A percentile compares a stretch with the other conserved stretches of the same genome.
Evolutionary conservation across 768 basidiomycete genomes (phyloP).

Genomic region (Clathrus columnatus): DNA sequence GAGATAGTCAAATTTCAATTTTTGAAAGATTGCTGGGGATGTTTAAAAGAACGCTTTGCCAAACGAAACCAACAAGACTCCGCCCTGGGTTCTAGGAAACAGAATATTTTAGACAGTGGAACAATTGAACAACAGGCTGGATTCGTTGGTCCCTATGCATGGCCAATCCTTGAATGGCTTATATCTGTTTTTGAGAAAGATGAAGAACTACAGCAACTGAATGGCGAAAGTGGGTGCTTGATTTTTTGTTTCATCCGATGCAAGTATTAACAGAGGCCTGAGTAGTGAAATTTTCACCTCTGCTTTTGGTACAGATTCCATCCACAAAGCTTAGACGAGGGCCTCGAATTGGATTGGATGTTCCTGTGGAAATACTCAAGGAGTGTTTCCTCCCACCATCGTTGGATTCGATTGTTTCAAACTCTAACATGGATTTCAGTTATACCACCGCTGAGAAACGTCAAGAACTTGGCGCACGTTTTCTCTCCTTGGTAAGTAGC

Average conservation of each 20-base stretch:
- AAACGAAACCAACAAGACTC: constrained; percentile 6
- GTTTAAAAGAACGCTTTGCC: constrained; percentile 5
- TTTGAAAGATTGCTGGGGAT: constrained; percentile 10
- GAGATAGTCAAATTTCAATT: neutral
- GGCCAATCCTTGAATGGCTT: constrained; percentile 66
- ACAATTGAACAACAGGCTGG: constrained; percentile 17
- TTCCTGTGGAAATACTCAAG: constrained; percentile 38
- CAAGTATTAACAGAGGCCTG: too few relatives aligned
- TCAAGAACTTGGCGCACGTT: neutral
- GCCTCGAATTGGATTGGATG: constrained; percentile 47
- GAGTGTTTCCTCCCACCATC: constrained; percentile 17
- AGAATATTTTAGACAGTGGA: constrained; percentile 20
- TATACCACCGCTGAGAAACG: neutral
- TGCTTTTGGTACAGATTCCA: constrained; percentile 54
- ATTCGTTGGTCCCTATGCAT: constrained; percentile 52
- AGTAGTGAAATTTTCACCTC: constrained; percentile 40
- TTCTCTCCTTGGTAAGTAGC: constrained; percentile 6
- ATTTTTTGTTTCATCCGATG: constrained; percentile 2
- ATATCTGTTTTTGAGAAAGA: constrained; percentile 62
- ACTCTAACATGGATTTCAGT: neutral
- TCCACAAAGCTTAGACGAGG: constrained; percentile 37
- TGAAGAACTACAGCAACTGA: constrained; percentile 30
- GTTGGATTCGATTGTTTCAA: neutral
- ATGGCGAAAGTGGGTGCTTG: constrained; percentile 30
- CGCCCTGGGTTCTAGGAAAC: constrained; percentile 16